Conservation (phyloP, 139 green algal genomes). For the Auxenochlorella pyrenoidosa region DNA sequence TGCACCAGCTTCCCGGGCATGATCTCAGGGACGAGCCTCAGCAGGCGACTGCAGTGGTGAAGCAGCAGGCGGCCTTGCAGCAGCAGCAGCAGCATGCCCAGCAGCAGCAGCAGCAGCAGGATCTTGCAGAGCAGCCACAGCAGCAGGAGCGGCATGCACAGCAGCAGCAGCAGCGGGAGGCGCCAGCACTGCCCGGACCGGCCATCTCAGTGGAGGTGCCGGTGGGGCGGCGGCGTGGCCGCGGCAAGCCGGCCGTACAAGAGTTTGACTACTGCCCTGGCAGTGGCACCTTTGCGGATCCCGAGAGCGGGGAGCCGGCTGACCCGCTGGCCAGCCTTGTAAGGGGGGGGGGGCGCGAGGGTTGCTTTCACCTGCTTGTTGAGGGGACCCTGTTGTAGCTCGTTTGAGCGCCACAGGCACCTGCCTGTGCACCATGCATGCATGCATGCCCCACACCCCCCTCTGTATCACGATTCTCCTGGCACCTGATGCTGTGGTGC, state of each 20-base stretch:
- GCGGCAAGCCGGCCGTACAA: not conserved
- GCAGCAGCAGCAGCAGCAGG: not conserved
- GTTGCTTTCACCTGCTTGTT: not conserved
- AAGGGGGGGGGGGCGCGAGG: not conserved
- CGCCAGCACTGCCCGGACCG: not conserved
- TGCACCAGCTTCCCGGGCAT: too few relatives aligned
- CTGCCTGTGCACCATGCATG: not conserved
- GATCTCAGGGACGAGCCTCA: too few relatives aligned
- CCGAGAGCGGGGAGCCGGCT: not conserved
- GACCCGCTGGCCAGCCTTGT: not conserved
- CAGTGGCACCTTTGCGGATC: not conserved
- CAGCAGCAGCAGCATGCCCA: not conserved
- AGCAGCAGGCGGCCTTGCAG: not conserved
- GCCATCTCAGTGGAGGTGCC: slow-evolving; percentile 12
- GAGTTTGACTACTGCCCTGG: not conserved
- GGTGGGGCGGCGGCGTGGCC: not conserved
- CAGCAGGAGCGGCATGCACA: not conserved
- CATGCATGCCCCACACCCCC: too few relatives aligned
- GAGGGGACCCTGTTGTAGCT: too few relatives aligned
- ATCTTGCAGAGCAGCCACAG: not conserved
- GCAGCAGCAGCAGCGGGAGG: not conserved
- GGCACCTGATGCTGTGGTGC: not conserved
- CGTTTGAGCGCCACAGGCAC: not conserved
- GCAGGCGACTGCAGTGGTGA: too few relatives aligned
- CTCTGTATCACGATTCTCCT: too few relatives aligned